Base-by-base conservation (phyloP, 345 rosid species). In the Salix koriyanagi region DNA sequence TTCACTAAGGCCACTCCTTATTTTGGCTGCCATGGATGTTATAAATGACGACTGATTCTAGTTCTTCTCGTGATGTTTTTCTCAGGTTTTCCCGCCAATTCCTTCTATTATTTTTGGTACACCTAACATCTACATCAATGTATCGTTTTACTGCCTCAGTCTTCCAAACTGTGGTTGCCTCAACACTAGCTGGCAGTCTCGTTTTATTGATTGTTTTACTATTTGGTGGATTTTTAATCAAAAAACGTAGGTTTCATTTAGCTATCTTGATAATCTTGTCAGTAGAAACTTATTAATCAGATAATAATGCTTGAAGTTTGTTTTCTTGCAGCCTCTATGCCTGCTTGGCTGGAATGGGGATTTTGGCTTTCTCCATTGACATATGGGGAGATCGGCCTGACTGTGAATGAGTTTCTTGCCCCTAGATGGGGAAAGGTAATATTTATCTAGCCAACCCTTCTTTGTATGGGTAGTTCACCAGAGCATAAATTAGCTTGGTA, bases 361-460 rank as follows among this genome's bases (percentile, higher is more conserved):
- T 94, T 91, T 66, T 92, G 98, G 98, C 74, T 89, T 36, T 85
- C 84, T 44, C 98, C 98, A 48, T 3, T 89, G 23, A 72, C 92
- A 26, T 94, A 92, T 75, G 96, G 88, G 4, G 91, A 87, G 77
- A 91, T 91, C 64, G 98, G 91, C 4, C 77, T 92, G 66, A 75
- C 90, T 0, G 82, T 84, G 19, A 94, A 92, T 52, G 96, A 94
- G 67, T 91, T 94, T 77, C 91, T 84, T 37, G 90, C 97, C 75
- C 91, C 94, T 7, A 71, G 98, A 25, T 90, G 98, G 97, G 85
- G 87, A 50, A 80, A 88, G 85, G 97, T 92, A 74, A 30, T 8
- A 3, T 56, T 56, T 23, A n/a, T 21, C 26, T 56, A n/a, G 23
- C n/a, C 62, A n/a, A 1, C 13, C 26, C 7, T 13, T 9, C 3